Conservation (phyloP, 768 basidiomycete species). For the Jaapia argillacea region DNA sequence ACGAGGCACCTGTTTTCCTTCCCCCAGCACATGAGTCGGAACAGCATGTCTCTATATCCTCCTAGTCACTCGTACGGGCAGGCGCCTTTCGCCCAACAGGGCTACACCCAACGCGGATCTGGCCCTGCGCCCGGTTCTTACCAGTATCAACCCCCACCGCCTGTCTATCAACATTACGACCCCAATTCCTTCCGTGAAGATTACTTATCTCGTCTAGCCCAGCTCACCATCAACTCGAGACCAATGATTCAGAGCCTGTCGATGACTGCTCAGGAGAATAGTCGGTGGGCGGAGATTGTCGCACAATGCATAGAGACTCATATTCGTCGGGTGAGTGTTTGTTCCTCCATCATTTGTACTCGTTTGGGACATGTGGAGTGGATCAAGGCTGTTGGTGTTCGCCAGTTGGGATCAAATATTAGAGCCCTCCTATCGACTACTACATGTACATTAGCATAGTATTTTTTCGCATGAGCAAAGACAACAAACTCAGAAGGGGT, state of each 20-base stretch:
- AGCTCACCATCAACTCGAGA: slow-evolving; percentile 90
- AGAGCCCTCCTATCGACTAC: slow-evolving; percentile 17
- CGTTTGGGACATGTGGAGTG: not conserved
- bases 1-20: not conserved
- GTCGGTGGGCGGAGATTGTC: slow-evolving; percentile 69
- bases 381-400: not conserved
- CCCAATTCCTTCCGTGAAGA: slow-evolving; percentile 71
- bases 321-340: slow-evolving; percentile 75
- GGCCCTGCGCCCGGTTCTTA: slow-evolving; percentile 18
- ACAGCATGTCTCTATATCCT: slow-evolving; percentile 34
- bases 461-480: slow-evolving; percentile 31
- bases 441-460: slow-evolving; percentile 37
- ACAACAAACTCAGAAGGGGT: slow-evolving; percentile 1
- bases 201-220: slow-evolving; percentile 60
- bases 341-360: not conserved
- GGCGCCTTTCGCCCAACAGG: slow-evolving; percentile 37
- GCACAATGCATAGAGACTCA: slow-evolving; percentile 77
- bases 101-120: slow-evolving; percentile 33
- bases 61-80: slow-evolving; percentile 50
- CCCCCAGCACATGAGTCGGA: slow-evolving; percentile 10
- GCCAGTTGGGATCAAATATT: not conserved
- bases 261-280: slow-evolving; percentile 83
- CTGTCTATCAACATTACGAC: slow-evolving; percentile 40
- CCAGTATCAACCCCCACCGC: slow-evolving; percentile 36
- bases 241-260: slow-evolving; percentile 90